These are phyloP conservation scores for Pichia thaimueangensis DNA, from an alignment of 805 yeast genomes.

Conservation along the genomic window DNA sequence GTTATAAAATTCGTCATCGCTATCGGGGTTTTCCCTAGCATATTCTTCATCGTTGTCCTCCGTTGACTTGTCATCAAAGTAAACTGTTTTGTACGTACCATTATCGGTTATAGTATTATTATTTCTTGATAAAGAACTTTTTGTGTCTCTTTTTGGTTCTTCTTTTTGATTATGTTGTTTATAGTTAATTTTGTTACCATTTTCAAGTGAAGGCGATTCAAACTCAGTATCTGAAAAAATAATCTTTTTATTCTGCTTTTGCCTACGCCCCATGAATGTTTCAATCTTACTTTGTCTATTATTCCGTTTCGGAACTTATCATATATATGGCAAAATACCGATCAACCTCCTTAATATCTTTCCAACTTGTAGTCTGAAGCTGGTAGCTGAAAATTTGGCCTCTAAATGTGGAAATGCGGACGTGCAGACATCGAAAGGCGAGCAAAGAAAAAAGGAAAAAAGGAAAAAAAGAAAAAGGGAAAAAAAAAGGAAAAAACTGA, in stretches of 20 bases:
- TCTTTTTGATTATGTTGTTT: too few relatives aligned
- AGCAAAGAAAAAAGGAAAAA: background rate
- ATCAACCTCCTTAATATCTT: too few relatives aligned
- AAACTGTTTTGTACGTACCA: conserved; percentile 8
- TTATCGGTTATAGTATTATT: background rate
- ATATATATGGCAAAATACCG: too few relatives aligned
- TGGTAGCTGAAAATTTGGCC: too few relatives aligned
- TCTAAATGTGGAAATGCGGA: too few relatives aligned
- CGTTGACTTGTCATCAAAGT: conserved; percentile 26
- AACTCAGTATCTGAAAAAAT: conserved; percentile 18
- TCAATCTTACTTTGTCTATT: too few relatives aligned
- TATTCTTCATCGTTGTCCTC: conserved; percentile 17
- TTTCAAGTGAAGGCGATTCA: background rate
- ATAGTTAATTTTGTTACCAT: background rate
- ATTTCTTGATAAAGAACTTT: background rate
- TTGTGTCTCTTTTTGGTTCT: conserved; percentile 1
- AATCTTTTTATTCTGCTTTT: conserved; percentile 24
- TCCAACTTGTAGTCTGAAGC: too few relatives aligned
- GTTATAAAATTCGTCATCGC: conserved; percentile 20
- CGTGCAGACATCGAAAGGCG: too few relatives aligned
- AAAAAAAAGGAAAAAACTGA: background rate
- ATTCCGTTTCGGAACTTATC: too few relatives aligned
- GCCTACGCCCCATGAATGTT: conserved; percentile 4
- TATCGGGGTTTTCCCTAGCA: conserved; percentile 13
- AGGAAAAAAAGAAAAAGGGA: background rate